phyloP scores from a whole-genome alignment of 2,329 filamentous ascomycete genomes.

The Cytospora leucostoma region DNA sequence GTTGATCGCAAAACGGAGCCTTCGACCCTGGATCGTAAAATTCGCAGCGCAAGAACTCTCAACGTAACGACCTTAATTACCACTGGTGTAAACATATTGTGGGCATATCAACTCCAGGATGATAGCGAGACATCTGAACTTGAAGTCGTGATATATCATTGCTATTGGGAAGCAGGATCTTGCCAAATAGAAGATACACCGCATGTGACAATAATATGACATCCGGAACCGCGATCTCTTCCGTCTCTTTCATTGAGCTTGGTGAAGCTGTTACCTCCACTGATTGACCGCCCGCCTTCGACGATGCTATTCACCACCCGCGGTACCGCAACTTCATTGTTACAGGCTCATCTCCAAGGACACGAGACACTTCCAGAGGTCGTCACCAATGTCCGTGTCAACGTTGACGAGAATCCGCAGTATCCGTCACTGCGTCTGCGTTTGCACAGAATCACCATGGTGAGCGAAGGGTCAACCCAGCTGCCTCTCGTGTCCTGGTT shows the following conservation, averaged over 20 bases:
- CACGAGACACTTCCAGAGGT: constrained; percentile 24
- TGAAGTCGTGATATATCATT: neutral
- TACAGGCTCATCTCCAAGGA: constrained; percentile 33
- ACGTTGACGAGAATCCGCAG: constrained; percentile 27
- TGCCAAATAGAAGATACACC: neutral
- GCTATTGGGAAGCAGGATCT: neutral
- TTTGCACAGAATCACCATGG: constrained; percentile 19
- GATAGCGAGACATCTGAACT: neutral
- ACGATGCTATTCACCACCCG: constrained; percentile 37
- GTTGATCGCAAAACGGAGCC: neutral
- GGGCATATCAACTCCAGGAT: neutral
- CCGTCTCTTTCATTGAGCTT: constrained; percentile 12
- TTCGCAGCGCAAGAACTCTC: no score
- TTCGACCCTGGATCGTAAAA: no score
- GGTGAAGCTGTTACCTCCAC: constrained; percentile 24
- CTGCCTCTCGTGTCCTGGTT: neutral
- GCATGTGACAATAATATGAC: neutral
- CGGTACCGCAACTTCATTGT: constrained; percentile 28
- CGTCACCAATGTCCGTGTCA: constrained; percentile 20
- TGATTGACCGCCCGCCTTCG: constrained; percentile 35
- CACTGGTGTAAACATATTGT: neutral
- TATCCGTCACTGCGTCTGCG: constrained; percentile 6
- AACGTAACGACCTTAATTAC: neutral
- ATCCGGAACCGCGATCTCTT: constrained; percentile 11
- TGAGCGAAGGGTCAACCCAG: neutral